These are phyloP conservation scores for Pharus latifolius DNA, from an alignment of 176 grass and related monocot genomes.

Conservation along the genomic window DNA sequence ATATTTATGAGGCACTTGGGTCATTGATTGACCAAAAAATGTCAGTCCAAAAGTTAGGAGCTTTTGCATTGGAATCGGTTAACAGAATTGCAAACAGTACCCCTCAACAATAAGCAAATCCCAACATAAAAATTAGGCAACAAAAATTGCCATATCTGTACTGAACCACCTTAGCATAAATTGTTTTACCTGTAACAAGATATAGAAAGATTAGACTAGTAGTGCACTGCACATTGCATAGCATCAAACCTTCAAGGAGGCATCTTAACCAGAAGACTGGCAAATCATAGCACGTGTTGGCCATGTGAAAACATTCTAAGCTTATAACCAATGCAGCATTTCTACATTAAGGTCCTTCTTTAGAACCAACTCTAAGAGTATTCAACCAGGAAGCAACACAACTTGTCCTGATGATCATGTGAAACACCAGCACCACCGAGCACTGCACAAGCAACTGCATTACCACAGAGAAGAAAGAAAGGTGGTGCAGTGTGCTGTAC, in stretches of 20 bases:
- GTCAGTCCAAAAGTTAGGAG: too few relatives aligned
- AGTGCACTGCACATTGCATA: neutral
- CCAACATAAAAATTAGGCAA: too few relatives aligned
- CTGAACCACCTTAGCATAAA: too few relatives aligned
- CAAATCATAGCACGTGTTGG: constrained; percentile 6
- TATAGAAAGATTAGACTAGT: neutral
- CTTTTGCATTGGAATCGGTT: too few relatives aligned
- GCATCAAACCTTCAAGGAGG: neutral
- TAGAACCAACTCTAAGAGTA: constrained; percentile 12
- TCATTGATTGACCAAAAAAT: neutral
- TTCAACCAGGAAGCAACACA: constrained; percentile 24
- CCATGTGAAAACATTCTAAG: constrained; percentile 24
- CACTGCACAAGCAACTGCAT: constrained; percentile 1
- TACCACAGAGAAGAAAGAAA: neutral
- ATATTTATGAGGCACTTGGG: neutral
- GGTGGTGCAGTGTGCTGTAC: neutral
- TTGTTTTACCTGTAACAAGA: neutral
- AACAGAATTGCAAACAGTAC: too few relatives aligned
- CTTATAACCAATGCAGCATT: constrained; percentile 20
- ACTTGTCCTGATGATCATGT: neutral
- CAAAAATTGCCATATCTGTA: too few relatives aligned
- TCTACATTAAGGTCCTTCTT: constrained; percentile 30
- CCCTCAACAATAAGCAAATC: too few relatives aligned
- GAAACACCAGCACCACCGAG: constrained; percentile 17
- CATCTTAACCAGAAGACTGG: neutral